Conservation (phyloP, 805 yeast species). For the Schizosaccharomyces pombe region DNA sequence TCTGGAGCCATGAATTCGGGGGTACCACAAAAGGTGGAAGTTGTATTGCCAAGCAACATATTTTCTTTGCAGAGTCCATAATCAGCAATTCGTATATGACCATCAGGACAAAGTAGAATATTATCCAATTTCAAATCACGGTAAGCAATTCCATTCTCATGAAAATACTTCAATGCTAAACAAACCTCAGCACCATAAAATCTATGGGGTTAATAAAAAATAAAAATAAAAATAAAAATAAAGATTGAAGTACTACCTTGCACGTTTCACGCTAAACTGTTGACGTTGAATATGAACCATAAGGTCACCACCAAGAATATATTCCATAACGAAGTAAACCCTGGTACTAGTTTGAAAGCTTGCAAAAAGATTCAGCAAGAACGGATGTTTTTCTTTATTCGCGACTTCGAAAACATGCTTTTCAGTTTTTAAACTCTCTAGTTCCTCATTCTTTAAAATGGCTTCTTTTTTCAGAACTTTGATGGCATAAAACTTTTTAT, state of each 20-base stretch:
- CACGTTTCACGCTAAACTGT: slow-evolving; percentile 72
- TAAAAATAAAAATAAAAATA: not conserved
- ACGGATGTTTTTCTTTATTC: slow-evolving; percentile 76
- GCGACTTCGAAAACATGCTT: slow-evolving; percentile 71
- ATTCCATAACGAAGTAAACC: slow-evolving; percentile 97
- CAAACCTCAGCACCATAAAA: slow-evolving; percentile 93
- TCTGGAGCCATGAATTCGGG: slow-evolving; percentile 99
- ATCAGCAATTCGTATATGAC: slow-evolving; percentile 91
- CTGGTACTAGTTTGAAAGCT: slow-evolving; percentile 96
- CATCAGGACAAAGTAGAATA: slow-evolving; percentile 64
- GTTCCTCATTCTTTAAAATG: slow-evolving; percentile 85
- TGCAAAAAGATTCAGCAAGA: slow-evolving; percentile 69
- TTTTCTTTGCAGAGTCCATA: slow-evolving; percentile 90
- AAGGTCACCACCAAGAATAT: slow-evolving; percentile 88
- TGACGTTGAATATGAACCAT: slow-evolving; percentile 98
- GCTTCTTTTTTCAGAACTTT: slow-evolving; percentile 91
- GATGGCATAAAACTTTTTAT: slow-evolving; percentile 68
- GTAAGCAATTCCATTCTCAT: slow-evolving; percentile 84
- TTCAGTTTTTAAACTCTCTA: slow-evolving; percentile 82
- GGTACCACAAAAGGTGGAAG: slow-evolving; percentile 93
- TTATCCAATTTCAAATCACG: slow-evolving; percentile 92
- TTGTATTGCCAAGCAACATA: slow-evolving; percentile 65
- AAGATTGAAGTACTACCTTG: too few relatives aligned
- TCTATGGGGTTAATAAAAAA: too few relatives aligned
- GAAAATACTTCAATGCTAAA: slow-evolving; percentile 74